phyloP scores from a whole-genome alignment of 2,329 filamentous ascomycete genomes.

The Aspergillus sp. region DNA sequence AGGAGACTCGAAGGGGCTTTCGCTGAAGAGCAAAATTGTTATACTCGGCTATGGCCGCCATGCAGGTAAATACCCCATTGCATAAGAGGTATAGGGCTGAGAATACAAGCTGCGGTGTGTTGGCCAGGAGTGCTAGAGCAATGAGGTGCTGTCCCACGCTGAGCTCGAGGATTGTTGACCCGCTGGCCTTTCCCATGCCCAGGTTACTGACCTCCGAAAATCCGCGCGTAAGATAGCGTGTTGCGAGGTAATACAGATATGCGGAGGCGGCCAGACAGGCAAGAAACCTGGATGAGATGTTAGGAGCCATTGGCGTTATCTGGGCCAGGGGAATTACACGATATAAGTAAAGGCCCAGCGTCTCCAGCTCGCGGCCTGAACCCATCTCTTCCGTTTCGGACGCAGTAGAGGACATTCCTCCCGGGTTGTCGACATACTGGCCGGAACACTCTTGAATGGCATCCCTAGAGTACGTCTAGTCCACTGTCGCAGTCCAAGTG shows the following conservation, averaged over 20 bases:
- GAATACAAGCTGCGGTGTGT: slow-evolving; percentile 33
- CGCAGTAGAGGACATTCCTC: neutral
- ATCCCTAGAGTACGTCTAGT: neutral
- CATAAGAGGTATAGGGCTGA: slow-evolving; percentile 36
- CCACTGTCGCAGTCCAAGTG: neutral
- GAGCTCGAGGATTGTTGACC: neutral
- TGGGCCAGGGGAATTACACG: neutral
- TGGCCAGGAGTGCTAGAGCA: slow-evolving; percentile 24
- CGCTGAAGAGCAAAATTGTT: slow-evolving; percentile 37
- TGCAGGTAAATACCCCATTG: slow-evolving; percentile 43
- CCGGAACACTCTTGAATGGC: too few relatives aligned
- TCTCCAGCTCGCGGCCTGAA: neutral
- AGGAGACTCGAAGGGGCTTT: slow-evolving; percentile 46
- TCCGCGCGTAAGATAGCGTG: too few relatives aligned
- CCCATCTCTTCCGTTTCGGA: neutral
- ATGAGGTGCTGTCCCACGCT: neutral
- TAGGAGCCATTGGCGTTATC: neutral
- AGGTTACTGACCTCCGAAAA: neutral
- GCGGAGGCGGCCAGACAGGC: neutral
- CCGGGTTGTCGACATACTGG: neutral
- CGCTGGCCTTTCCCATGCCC: neutral
- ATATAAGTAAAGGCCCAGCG: neutral
- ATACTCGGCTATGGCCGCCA: slow-evolving; percentile 52
- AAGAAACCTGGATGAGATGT: neutral
- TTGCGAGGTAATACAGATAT: neutral